Evolutionary conservation across 2,329 filamentous ascomycete species (phyloP).

Genomic region (Fusarium sp.): DNA sequence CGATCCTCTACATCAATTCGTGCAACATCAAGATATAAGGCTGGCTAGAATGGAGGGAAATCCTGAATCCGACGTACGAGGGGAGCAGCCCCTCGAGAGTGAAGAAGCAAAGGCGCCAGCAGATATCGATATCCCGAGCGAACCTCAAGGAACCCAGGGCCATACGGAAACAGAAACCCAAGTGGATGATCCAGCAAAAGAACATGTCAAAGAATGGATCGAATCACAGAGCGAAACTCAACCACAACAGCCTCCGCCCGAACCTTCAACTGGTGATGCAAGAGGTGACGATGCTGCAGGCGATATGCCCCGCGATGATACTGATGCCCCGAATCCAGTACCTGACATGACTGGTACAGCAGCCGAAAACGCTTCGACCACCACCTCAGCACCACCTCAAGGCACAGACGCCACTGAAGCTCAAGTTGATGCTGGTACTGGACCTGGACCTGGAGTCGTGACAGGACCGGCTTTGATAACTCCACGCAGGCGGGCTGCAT

Average conservation of each 20-base stretch:
- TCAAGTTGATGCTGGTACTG: constrained; percentile 4
- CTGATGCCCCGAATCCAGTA: constrained; percentile 21
- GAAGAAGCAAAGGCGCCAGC: constrained; percentile 7
- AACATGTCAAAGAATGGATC: constrained; percentile 36
- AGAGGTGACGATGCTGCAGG: constrained; percentile 26
- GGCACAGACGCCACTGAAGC: constrained; percentile 9
- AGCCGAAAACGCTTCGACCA: constrained; percentile 26
- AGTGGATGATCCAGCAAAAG: constrained; percentile 20
- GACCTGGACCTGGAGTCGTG: constrained; percentile 12
- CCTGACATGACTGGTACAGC: constrained; percentile 20
- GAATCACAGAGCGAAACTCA: constrained; percentile 29
- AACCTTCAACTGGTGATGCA: constrained; percentile 21
- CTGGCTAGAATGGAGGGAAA: constrained; percentile 45
- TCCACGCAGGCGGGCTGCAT: constrained; percentile 38
- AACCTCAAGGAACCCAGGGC: constrained; percentile 15
- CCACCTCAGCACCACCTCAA: constrained; percentile 16
- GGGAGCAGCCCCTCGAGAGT: constrained; percentile 11
- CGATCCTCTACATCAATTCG: constrained; percentile 6
- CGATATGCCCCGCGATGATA: constrained; percentile 32
- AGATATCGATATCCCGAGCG: constrained; percentile 11
- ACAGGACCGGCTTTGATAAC: constrained; percentile 33
- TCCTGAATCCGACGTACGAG: constrained; percentile 31
- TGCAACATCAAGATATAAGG: constrained; percentile 16
- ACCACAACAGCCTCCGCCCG: constrained; percentile 24
- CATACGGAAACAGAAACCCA: constrained; percentile 5